Evolutionary conservation across 2,329 filamentous ascomycete genomes (phyloP).

Genomic region (Botrytis fragariae): DNA sequence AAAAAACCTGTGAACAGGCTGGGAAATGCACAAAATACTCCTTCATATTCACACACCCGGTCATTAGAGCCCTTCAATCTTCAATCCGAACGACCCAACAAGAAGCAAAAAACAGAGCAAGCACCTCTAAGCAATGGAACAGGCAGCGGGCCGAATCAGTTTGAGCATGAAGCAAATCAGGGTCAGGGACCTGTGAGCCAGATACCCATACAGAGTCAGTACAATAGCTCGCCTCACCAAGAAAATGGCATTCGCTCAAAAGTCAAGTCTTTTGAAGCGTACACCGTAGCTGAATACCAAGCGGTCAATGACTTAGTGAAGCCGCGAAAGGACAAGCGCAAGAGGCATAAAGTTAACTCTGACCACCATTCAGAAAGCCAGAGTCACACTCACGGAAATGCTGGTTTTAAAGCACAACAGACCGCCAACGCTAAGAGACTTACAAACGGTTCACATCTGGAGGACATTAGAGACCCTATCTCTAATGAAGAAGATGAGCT

Average conservation of each 20-base stretch:
- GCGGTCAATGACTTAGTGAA: neutral
- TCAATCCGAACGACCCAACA: neutral
- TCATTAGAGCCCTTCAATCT: neutral
- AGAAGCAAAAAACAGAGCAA: conserved; percentile 3
- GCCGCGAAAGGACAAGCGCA: neutral
- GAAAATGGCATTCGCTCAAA: neutral
- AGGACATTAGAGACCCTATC: conserved; percentile 4
- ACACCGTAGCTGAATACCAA: neutral
- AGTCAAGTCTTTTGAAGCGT: neutral
- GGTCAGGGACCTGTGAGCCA: conserved; percentile 1
- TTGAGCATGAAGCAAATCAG: conserved; percentile 2
- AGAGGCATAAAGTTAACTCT: neutral
- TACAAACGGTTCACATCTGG: neutral
- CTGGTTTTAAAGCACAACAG: neutral
- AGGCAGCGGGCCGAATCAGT: neutral
- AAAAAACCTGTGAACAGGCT: conserved; percentile 3
- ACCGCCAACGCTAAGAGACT: neutral
- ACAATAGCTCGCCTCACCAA: conserved; percentile 1
- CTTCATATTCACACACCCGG: neutral
- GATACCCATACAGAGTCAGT: conserved; percentile 3
- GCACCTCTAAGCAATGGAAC: neutral
- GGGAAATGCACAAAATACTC: neutral
- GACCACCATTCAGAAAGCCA: conserved; percentile 3
- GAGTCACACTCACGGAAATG: neutral
- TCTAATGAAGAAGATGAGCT: conserved; percentile 3